Conservation (phyloP, 495 filamentous ascomycete species). For the Penicillium silybi region DNA sequence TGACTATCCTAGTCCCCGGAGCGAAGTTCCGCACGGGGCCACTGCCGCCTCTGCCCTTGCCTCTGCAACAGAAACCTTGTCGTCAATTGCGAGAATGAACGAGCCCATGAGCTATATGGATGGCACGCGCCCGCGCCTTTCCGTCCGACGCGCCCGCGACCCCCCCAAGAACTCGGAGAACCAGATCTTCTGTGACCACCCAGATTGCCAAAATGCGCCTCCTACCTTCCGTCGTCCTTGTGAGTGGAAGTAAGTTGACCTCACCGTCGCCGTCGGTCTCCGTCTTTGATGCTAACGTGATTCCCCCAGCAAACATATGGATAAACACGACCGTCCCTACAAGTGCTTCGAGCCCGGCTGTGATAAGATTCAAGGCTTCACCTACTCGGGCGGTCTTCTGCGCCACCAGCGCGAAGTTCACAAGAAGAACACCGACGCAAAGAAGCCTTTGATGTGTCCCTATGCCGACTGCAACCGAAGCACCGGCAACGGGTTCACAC, state of each 20-base stretch:
- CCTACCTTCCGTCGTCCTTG: constrained; percentile 74
- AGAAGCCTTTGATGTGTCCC: constrained; percentile 78
- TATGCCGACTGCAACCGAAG: constrained; percentile 83
- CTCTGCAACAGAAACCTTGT: constrained; percentile 34
- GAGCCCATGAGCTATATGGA: constrained; percentile 40
- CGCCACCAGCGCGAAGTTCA: constrained; percentile 91
- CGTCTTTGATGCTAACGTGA: constrained; percentile 14
- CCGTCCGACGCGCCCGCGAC: constrained; percentile 49
- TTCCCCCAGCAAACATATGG: constrained; percentile 78
- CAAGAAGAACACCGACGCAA: constrained; percentile 76
- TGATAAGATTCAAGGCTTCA: constrained; percentile 88
- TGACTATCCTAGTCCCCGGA: constrained; percentile 52
- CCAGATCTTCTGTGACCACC: constrained; percentile 64
- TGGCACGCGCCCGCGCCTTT: constrained; percentile 42
- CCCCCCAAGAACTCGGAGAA: constrained; percentile 63
- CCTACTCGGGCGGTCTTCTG: constrained; percentile 82
- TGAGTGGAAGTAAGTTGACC: constrained; percentile 78
- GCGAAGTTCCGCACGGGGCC: constrained; percentile 43
- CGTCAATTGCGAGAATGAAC: constrained; percentile 39
- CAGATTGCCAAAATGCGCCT: constrained; percentile 51
- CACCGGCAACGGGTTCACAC: constrained; percentile 74
- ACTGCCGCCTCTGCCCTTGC: constrained; percentile 37
- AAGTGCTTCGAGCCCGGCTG: constrained; percentile 72
- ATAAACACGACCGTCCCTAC: constrained; percentile 92
- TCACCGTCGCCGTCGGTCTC: not conserved